These are phyloP conservation scores for Tuctoria greenei DNA, from an alignment of 176 grass and related monocot species.

Conservation along the genomic window DNA sequence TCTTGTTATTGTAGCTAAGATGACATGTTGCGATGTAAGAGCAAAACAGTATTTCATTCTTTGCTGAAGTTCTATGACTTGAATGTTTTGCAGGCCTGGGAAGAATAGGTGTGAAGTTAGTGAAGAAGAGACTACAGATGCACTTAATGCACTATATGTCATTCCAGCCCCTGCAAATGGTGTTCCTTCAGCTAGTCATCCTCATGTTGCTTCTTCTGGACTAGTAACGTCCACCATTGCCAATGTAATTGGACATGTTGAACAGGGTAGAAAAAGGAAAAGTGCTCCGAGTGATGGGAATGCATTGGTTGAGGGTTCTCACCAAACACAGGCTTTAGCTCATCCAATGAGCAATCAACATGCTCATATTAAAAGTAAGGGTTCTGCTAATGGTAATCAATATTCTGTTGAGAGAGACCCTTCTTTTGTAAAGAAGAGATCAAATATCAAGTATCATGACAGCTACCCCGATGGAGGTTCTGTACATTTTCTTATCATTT, in stretches of 20 bases:
- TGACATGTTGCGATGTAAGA: background rate
- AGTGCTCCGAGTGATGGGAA: constrained; percentile 31
- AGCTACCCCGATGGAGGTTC: constrained; percentile 82
- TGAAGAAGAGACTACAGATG: constrained; percentile 92
- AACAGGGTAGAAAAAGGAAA: constrained; percentile 58
- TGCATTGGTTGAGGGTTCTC: constrained; percentile 41
- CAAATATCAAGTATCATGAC: constrained; percentile 61
- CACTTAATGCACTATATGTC: constrained; percentile 74
- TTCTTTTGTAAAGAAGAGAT: constrained; percentile 56
- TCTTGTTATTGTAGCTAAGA: background rate
- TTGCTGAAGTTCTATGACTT: constrained; percentile 28
- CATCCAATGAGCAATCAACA: constrained; percentile 47
- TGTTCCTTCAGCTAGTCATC: constrained; percentile 47
- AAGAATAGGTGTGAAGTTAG: constrained; percentile 84
- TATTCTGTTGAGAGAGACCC: constrained; percentile 39
- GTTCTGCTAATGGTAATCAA: constrained; percentile 41
- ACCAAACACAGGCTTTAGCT: constrained; percentile 45
- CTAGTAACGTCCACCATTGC: constrained; percentile 19
- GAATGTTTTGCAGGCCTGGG: constrained; percentile 68
- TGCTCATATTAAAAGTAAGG: constrained; percentile 43
- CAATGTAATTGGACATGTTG: constrained; percentile 49
- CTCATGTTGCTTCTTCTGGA: constrained; percentile 49
- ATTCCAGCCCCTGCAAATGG: constrained; percentile 46
- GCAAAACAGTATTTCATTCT: constrained; percentile 11
- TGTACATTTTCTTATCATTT: constrained; percentile 24